These are phyloP conservation scores for Chaetoceros muelleri DNA, from an alignment of 108 stramenopile species.

Conservation along the genomic window DNA sequence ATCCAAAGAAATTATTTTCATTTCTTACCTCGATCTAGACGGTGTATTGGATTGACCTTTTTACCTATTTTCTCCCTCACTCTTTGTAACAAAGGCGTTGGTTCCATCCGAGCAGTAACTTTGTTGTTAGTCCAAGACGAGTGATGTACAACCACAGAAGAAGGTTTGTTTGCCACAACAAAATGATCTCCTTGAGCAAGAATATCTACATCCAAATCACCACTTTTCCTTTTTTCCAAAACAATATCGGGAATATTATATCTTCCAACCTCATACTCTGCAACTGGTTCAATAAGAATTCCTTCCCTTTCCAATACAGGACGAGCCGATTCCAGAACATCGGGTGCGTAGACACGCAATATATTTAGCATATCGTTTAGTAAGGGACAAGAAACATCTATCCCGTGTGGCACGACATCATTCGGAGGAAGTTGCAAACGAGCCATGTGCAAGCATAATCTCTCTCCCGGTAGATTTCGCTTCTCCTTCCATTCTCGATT, in stretches of 20 bases:
- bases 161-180: constrained; percentile 24
- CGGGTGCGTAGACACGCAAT: constrained; percentile 47
- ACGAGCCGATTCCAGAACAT: constrained; percentile 38
- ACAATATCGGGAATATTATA: constrained; percentile 19
- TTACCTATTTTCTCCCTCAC: constrained; percentile 24
- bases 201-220: constrained; percentile 15
- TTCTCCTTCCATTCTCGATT: constrained; percentile 60
- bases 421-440: constrained; percentile 36
- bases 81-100: constrained; percentile 31
- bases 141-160: constrained; percentile 23
- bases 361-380: constrained; percentile 55
- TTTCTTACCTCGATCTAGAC: constrained; percentile 40
- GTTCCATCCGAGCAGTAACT: constrained; percentile 11
- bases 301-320: constrained; percentile 52
- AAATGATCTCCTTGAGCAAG: constrained; percentile 18
- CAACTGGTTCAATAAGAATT: constrained; percentile 21
- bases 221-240: constrained; percentile 2
- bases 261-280: constrained; percentile 23
- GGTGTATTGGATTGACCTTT: constrained; percentile 32
- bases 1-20: no score
- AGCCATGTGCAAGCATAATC: constrained; percentile 59
- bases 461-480: constrained; percentile 49
- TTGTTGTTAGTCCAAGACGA: constrained; percentile 18
- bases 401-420: constrained; percentile 30
- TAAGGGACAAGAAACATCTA: constrained; percentile 49